These are phyloP conservation scores for Pythium dissimile DNA, from an alignment of 352 stramenopile species.

Conservation along the genomic window DNA sequence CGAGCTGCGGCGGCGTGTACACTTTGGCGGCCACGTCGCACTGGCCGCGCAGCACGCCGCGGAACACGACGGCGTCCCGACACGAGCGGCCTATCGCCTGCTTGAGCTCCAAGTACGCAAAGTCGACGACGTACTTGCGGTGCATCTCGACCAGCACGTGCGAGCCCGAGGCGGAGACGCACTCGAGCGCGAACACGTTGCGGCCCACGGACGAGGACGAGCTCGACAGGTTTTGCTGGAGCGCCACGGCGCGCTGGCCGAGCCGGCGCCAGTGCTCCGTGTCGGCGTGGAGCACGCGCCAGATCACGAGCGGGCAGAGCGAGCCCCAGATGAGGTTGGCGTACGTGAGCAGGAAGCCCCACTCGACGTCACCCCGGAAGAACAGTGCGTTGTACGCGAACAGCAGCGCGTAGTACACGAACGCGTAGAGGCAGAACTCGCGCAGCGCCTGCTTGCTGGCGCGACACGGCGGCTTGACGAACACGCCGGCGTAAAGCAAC, in stretches of 20 bases:
- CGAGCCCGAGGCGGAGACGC: constrained; percentile 28
- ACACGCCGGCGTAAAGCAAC: constrained; percentile 43
- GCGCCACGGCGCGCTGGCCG: constrained; percentile 40
- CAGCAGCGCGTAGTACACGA: constrained; percentile 29
- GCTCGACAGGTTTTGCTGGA: constrained; percentile 31
- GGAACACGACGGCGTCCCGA: constrained; percentile 33
- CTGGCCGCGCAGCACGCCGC: constrained; percentile 42
- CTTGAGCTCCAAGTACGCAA: constrained; percentile 52
- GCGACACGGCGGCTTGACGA: constrained; percentile 34
- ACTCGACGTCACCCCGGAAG: constrained; percentile 33
- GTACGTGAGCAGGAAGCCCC: constrained; percentile 56
- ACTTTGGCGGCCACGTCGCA: constrained; percentile 61
- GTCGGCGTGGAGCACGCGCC: constrained; percentile 67
- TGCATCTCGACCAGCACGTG: constrained; percentile 66
- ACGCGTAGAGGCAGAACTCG: constrained; percentile 48
- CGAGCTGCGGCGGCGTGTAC: constrained; percentile 61
- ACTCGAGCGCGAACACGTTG: constrained; percentile 8
- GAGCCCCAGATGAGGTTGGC: constrained; percentile 48
- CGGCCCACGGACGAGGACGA: constrained; percentile 21
- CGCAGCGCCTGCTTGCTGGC: constrained; percentile 46
- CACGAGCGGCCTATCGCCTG: not conserved
- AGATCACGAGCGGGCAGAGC: constrained; percentile 60
- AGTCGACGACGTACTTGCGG: constrained; percentile 63
- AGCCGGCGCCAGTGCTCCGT: constrained; percentile 71
- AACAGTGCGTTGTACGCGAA: constrained; percentile 46